Percentiles rank a stretch among this genome's conserved stretches.
Conservation (phyloP, 305 asterid genomes). For the Fraxinus latifolia region DNA sequence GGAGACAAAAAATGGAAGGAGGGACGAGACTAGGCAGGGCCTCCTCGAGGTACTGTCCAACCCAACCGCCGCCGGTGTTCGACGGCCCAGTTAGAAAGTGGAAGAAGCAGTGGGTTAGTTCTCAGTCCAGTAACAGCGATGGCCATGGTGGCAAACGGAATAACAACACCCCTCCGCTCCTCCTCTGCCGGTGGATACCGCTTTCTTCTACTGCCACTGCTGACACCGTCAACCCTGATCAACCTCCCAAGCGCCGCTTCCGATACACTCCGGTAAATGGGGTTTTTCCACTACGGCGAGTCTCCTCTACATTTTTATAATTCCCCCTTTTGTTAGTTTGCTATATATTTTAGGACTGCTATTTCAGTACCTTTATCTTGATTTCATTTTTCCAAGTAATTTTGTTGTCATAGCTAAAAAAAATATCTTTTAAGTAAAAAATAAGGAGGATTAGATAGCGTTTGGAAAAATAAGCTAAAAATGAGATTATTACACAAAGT, state of each 20-base stretch:
- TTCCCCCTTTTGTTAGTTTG: neutral
- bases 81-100: slow-evolving; percentile 76
- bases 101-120: slow-evolving; percentile 80
- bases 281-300: neutral
- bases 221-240: neutral
- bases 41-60: slow-evolving; percentile 57
- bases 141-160: slow-evolving; percentile 19
- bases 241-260: slow-evolving; percentile 61
- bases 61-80: slow-evolving; percentile 50
- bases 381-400: neutral
- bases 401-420: neutral
- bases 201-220: slow-evolving; percentile 32
- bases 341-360: neutral
- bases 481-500: neutral
- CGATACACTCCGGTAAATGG: slow-evolving; percentile 59
- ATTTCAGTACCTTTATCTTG: neutral
- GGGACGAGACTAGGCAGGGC: slow-evolving; percentile 60
- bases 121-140: slow-evolving; percentile 27
- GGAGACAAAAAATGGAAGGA: slow-evolving; percentile 50
- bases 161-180: slow-evolving; percentile 35
- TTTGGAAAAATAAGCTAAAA: neutral
- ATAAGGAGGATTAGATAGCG: neutral
- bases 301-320: neutral
- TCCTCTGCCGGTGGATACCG: slow-evolving; percentile 83
- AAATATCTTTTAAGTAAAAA: neutral